These are phyloP conservation scores for Lizonia empirigonia DNA, from an alignment of 2,329 filamentous ascomycete species.

Conservation along the genomic window DNA sequence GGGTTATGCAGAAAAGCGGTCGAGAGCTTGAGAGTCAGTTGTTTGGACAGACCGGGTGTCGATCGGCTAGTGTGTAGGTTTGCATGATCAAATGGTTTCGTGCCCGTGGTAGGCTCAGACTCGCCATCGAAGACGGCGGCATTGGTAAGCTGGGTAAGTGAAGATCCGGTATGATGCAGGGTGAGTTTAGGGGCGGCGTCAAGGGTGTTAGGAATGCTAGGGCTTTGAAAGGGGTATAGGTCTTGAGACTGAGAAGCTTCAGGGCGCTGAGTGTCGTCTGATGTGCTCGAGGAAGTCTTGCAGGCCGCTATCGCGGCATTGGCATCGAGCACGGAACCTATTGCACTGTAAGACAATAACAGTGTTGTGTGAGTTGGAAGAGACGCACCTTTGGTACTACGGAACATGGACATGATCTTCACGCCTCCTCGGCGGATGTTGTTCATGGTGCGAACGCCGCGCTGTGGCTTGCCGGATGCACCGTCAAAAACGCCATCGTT, in stretches of 20 bases:
- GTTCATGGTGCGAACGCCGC: slow-evolving; percentile 33
- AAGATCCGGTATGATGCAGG: slow-evolving; percentile 24
- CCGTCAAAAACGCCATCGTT: slow-evolving; percentile 18
- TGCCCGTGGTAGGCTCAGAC: slow-evolving; percentile 35
- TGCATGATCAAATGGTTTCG: slow-evolving; percentile 15
- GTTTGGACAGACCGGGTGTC: slow-evolving; percentile 36
- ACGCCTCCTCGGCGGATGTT: slow-evolving; percentile 40
- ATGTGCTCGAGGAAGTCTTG: slow-evolving; percentile 16
- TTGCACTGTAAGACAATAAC: background rate
- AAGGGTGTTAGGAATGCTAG: slow-evolving; percentile 23
- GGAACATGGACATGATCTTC: slow-evolving; percentile 44
- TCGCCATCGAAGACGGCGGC: slow-evolving; percentile 42
- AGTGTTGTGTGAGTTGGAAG: rapidly evolving
- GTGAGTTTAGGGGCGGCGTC: slow-evolving; percentile 16
- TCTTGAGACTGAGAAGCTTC: slow-evolving; percentile 6
- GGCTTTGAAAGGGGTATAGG: slow-evolving; percentile 14
- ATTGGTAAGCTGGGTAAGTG: slow-evolving; percentile 33
- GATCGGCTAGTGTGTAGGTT: slow-evolving; percentile 36
- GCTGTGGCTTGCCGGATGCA: slow-evolving; percentile 21
- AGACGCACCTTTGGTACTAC: slow-evolving; percentile 37
- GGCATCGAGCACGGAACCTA: slow-evolving; percentile 7
- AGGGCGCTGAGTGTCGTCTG: slow-evolving; percentile 21
- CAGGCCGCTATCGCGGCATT: slow-evolving; percentile 1
- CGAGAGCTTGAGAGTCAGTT: slow-evolving; percentile 36
- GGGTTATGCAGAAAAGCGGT: slow-evolving; percentile 34